A percentile compares a stretch with the other conserved stretches of the same genome.
Conservation (phyloP, 1,284 basidiomycete genomes). For the Tetrapyrgos nigripes region DNA sequence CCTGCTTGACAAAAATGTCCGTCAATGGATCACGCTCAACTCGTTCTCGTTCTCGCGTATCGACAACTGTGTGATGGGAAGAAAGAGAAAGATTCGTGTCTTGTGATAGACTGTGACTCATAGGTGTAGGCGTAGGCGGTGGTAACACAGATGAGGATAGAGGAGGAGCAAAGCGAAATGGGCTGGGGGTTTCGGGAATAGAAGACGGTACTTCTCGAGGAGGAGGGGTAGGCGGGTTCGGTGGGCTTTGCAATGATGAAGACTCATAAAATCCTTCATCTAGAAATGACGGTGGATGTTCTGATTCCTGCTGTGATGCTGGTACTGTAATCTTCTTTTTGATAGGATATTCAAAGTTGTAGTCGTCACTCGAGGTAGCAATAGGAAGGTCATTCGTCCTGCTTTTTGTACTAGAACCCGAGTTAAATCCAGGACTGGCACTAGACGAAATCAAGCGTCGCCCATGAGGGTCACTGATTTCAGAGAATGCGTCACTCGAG, state of each 20-base stretch:
- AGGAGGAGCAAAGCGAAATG: not conserved
- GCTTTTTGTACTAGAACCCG: not conserved
- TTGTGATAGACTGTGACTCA: not conserved
- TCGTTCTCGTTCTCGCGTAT: not conserved
- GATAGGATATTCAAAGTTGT: not conserved
- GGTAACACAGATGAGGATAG: too few species aligned
- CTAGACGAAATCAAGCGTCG: not conserved
- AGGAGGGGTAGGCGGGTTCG: not conserved
- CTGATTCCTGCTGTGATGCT: not conserved
- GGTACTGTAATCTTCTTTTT: not conserved
- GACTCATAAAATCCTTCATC: not conserved
- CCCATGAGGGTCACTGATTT: not conserved
- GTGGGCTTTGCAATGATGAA: too few species aligned
- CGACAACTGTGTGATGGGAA: not conserved
- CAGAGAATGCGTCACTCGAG: conserved; percentile 8
- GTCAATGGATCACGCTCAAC: not conserved
- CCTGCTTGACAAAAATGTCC: too few species aligned
- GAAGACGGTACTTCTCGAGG: not conserved
- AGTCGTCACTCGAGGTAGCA: conserved; percentile 9
- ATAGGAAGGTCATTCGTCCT: conserved; percentile 2
- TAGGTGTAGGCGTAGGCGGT: not conserved
- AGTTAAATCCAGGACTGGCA: not conserved
- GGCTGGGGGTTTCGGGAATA: not conserved
- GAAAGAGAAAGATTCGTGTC: not conserved
- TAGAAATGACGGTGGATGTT: not conserved